These are phyloP conservation scores for Crucihimalaya himalaica DNA, from an alignment of 345 rosid genomes.

Conservation along the genomic window DNA sequence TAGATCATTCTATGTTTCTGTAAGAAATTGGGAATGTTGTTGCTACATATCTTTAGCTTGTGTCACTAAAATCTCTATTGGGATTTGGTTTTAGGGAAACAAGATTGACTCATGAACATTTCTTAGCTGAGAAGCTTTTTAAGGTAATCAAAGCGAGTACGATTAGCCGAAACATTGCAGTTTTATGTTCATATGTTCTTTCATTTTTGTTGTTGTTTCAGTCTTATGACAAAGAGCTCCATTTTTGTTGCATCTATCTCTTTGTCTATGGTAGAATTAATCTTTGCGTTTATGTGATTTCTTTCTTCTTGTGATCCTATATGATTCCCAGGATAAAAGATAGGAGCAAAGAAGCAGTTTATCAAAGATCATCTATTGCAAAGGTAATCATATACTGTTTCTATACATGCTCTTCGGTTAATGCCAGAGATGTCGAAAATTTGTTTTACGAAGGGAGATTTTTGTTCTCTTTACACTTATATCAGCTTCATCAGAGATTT, in stretches of 20 bases:
- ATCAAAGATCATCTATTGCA: constrained; percentile 6
- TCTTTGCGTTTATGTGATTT: background rate
- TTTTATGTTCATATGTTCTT: background rate
- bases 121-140: background rate
- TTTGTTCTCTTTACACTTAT: background rate
- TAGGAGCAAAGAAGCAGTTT: constrained; percentile 23
- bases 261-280: background rate
- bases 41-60: background rate
- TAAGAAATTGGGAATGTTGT: background rate
- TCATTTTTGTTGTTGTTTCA: background rate
- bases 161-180: background rate
- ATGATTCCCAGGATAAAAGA: constrained; percentile 12
- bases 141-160: background rate
- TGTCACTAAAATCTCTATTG: constrained; percentile 8
- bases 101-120: background rate
- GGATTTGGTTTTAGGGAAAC: background rate
- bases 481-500: background rate
- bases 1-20: background rate
- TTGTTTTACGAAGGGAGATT: background rate
- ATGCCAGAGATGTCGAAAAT: background rate
- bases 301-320: background rate
- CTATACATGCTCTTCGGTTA: constrained; percentile 5
- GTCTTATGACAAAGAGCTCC: background rate
- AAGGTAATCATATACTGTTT: constrained; percentile 12
- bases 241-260: constrained; percentile 4